Evolutionary conservation across 116 monocot species (phyloP).

Genomic region (Zostera marina): DNA sequence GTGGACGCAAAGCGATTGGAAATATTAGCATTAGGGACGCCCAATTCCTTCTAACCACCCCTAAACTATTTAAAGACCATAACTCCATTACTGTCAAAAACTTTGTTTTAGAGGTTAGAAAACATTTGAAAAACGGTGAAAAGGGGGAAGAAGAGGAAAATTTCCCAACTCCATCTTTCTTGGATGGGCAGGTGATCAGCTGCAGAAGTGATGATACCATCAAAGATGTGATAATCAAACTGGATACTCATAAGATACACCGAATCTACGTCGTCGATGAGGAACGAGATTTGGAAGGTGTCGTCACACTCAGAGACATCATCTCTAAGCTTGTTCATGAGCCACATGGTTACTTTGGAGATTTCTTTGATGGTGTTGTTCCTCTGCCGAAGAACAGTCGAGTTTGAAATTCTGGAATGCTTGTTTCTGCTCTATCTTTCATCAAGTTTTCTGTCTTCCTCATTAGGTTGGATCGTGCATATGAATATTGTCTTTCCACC

Average conservation of each 20-base stretch:
- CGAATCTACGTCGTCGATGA: constrained; percentile 66
- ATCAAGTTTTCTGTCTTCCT: no score
- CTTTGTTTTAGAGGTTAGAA: constrained; percentile 37
- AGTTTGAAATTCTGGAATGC: constrained; percentile 21
- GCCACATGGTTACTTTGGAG: constrained; percentile 85
- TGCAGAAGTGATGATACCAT: constrained; percentile 56
- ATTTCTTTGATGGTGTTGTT: constrained; percentile 91
- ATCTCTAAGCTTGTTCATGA: constrained; percentile 90
- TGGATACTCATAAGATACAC: constrained; percentile 60
- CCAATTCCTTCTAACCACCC: constrained; percentile 72
- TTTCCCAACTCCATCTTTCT: constrained; percentile 18
- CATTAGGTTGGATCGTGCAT: no score
- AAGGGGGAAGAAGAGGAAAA: constrained; percentile 1
- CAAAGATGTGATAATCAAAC: constrained; percentile 59
- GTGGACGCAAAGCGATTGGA: constrained; percentile 52
- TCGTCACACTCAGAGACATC: constrained; percentile 85
- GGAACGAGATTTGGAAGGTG: constrained; percentile 54
- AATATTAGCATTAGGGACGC: constrained; percentile 94
- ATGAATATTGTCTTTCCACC: no score
- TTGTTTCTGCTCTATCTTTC: no score
- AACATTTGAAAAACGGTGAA: constrained; percentile 32
- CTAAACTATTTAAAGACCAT: constrained; percentile 69
- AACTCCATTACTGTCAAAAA: constrained; percentile 68
- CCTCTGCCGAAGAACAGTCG: constrained; percentile 67
- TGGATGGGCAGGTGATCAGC: constrained; percentile 43